phyloP scores from a whole-genome alignment of 2,329 filamentous ascomycete species.

The Curvularia eragrostidis region DNA sequence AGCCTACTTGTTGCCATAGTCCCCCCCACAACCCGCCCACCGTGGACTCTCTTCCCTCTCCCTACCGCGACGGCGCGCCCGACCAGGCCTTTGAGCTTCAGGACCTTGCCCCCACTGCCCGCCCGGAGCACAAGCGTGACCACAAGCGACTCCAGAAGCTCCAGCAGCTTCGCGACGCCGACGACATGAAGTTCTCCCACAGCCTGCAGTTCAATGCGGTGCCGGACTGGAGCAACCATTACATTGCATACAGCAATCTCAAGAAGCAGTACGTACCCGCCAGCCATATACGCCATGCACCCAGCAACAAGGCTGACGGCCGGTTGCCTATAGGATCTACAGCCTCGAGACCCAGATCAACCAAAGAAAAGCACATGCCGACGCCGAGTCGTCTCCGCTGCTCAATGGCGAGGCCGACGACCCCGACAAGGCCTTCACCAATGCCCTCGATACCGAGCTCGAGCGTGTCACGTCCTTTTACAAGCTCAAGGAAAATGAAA shows the following conservation, averaged over 20 bases:
- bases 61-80: conserved; percentile 26
- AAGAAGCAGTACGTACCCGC: conserved; percentile 83
- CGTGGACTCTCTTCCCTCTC: conserved; percentile 35
- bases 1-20: conserved; percentile 12
- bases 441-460: conserved; percentile 83
- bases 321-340: conserved; percentile 73
- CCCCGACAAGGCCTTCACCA: conserved; percentile 80
- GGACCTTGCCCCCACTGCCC: conserved; percentile 24
- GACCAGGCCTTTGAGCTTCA: conserved; percentile 44
- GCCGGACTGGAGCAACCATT: conserved; percentile 98
- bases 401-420: conserved; percentile 70
- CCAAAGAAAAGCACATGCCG: conserved; percentile 63
- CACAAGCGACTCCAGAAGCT: conserved; percentile 68
- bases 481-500: conserved; percentile 84
- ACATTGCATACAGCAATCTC: conserved; percentile 97
- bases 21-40: conserved; percentile 18
- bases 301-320: conserved; percentile 27
- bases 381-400: conserved; percentile 85
- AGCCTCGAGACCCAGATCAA: conserved; percentile 86
- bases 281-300: neutral
- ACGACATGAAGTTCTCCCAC: conserved; percentile 99
- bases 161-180: conserved; percentile 71
- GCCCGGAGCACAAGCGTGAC: conserved; percentile 26
- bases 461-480: conserved; percentile 96
- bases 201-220: conserved; percentile 99